Base-by-base conservation (phyloP, 495 filamentous ascomycete species). In the Aspergillus bertholletiae region DNA sequence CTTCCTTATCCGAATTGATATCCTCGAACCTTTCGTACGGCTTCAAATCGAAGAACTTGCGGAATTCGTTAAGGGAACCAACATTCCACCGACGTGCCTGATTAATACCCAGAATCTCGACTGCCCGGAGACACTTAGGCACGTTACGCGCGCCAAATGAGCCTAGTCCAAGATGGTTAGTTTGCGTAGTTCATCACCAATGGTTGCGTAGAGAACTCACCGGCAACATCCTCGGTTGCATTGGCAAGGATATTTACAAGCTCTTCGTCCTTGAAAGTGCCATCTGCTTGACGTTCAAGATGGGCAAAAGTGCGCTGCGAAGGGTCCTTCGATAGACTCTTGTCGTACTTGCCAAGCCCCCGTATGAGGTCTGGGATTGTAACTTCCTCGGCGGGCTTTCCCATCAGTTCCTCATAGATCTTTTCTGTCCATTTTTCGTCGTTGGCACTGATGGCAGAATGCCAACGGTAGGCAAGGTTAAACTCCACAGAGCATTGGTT, bases 401-500 rank as follows among this genome's bases (percentile, higher is more conserved):
- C 78, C 57, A 83, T 80, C 8, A 78, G 64, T 9, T 74, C 67
- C 17, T 75, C 66, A 59, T 80, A 86, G 20, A 87, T 64, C 9
- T 80, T 62, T 57, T 84, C 73, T 17, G 83, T 87, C 84, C 85
- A 89, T 60, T 80, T 75, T 60, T 85, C 85, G 58, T 89, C 86
- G 5, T 75, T 73, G 32, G 80, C 69, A 39, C 83, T 84, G 26
- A 87, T 76, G 21, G 80, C 73, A 13, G 85, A 84, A 67, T 89
- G 86, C 81, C 86, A 89, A 44, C 86, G 80, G 59, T 89, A 89
- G 28, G 87, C 81, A 27, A 89, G 67, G 61, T 88, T 88, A 69
- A 89, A 89, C 65, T 89, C 86, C 13, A 84, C 79, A 13, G 83
- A 85, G 48, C 86, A 86, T 58, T 87, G 83, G 69, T 88, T 88